These are phyloP conservation scores for Paramecium sexaurelia DNA, from an alignment of 73 alveolate species.

Conservation along the genomic window DNA sequence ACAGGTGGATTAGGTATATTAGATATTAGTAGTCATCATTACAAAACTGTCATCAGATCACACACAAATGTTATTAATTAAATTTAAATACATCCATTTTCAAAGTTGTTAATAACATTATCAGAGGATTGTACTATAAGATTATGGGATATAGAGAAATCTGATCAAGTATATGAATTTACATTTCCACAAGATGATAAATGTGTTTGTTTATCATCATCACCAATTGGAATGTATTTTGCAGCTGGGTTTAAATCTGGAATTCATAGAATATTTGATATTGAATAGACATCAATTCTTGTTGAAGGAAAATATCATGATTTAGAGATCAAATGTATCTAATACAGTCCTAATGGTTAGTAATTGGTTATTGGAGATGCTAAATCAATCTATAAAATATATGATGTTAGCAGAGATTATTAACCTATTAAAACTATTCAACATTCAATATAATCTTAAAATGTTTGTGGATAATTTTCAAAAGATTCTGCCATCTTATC, in stretches of 20 bases:
- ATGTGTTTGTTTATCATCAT: slow-evolving; percentile 76
- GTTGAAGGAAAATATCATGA: slow-evolving; percentile 79
- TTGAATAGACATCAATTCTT: slow-evolving; percentile 78
- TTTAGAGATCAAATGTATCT: slow-evolving; percentile 62
- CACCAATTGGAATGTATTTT: slow-evolving; percentile 74
- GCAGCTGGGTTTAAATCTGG: slow-evolving; percentile 88
- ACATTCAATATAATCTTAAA: slow-evolving; percentile 66
- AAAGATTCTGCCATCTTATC: slow-evolving; percentile 53
- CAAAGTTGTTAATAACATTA: slow-evolving; percentile 75
- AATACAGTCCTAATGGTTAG: slow-evolving; percentile 74
- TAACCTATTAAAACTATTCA: slow-evolving; percentile 83
- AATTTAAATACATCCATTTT: slow-evolving; percentile 70
- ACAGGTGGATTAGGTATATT: slow-evolving; percentile 92
- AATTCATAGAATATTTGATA: slow-evolving; percentile 82
- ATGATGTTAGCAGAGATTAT: slow-evolving; percentile 77
- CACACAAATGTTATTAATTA: slow-evolving; percentile 82
- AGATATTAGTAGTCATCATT: slow-evolving; percentile 87
- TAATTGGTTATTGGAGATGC: slow-evolving; percentile 72
- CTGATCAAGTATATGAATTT: slow-evolving; percentile 82
- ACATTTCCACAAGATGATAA: slow-evolving; percentile 78
- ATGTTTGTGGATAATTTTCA: slow-evolving; percentile 54
- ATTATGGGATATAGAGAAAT: slow-evolving; percentile 83
- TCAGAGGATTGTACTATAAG: slow-evolving; percentile 84
- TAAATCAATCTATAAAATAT: slow-evolving; percentile 75
- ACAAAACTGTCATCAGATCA: slow-evolving; percentile 93